These are phyloP conservation scores for Oenanthe javanica DNA, from an alignment of 140 eudicot genomes.

Conservation along the genomic window DNA sequence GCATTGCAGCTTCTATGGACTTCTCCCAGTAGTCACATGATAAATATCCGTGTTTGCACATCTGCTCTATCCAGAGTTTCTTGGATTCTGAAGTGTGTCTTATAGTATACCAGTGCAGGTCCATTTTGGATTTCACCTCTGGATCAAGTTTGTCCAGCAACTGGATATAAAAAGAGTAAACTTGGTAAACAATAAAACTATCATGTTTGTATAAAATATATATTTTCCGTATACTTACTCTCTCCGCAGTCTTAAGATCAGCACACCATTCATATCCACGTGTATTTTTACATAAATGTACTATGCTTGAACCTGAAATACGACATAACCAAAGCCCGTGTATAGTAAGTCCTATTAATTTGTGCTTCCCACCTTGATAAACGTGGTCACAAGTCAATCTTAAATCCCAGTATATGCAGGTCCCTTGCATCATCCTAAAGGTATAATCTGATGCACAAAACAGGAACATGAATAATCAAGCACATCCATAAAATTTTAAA, in stretches of 20 bases:
- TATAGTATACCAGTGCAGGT: neutral
- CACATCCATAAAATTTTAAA: too few species aligned
- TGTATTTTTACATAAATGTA: neutral
- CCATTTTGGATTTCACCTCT: neutral
- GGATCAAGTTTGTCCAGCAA: neutral
- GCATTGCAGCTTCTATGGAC: neutral
- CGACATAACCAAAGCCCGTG: neutral
- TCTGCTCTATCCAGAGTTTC: neutral
- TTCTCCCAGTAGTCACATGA: neutral
- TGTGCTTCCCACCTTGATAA: neutral
- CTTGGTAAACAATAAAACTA: neutral
- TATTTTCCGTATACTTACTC: neutral
- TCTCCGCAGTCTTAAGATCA: neutral
- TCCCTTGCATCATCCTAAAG: neutral
- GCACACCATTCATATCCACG: neutral
- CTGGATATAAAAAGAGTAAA: neutral
- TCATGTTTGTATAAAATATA: neutral
- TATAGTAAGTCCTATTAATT: neutral
- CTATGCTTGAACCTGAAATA: neutral
- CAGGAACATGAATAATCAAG: neutral
- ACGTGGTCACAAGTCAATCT: neutral
- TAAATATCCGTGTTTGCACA: neutral
- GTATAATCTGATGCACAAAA: neutral
- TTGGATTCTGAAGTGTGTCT: neutral
- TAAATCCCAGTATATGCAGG: neutral